Evolutionary conservation across 1,284 basidiomycete species (phyloP), one percentile per base, ranked within the genome.

Genomic region (Salmacisia buchloeana): DNA sequence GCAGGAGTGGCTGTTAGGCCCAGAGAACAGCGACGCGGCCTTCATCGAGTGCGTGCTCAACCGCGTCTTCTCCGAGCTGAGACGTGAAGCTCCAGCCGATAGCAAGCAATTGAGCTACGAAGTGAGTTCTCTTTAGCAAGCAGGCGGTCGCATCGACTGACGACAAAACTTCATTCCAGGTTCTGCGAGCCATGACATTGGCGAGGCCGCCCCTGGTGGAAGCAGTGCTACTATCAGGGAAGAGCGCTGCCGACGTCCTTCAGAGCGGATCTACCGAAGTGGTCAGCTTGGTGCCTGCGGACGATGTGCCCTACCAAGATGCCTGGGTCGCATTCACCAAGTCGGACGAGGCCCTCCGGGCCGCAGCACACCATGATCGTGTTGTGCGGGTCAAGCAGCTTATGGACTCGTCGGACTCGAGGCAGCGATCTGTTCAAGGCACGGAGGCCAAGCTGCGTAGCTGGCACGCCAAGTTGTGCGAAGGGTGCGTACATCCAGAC

Each of bases 21-120:
- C 39, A 43, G 39, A 43, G 39, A 43, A 43, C 39, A 43, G 41
- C 15, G 74, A 77, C 35, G 43, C 25, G 0, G 58, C 52, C 41
- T 76, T 77, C 45, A 63, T 71, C 58, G 61, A 70, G 46, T 73
- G 72, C 60, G 58, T 77, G 12, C 59, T 67, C 41, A 69, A 77
- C 29, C 69, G 70, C 12, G 59, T 36, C 25, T 60, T 49, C 54
- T 58, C 25, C 61, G 57, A 41, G 34, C 13, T 64, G 31, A 15
- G 39, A 15, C 15, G 23, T 43, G 39, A 21, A 3, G 15, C 39
- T 15, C 5, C 39, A 21, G 15, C 15, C 18, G 18, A 43, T 5
- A 21, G 23, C 4, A 15, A 21, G 23, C 18, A 43, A 3, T 21
- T 43, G 39, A 15, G 39, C 23, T 43, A n/a, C 15, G 6, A 43